Percentiles rank a stretch among this genome's conserved stretches.
Conservation (phyloP, 2,329 filamentous ascomycete species). For the Ascochyta pisi region DNA sequence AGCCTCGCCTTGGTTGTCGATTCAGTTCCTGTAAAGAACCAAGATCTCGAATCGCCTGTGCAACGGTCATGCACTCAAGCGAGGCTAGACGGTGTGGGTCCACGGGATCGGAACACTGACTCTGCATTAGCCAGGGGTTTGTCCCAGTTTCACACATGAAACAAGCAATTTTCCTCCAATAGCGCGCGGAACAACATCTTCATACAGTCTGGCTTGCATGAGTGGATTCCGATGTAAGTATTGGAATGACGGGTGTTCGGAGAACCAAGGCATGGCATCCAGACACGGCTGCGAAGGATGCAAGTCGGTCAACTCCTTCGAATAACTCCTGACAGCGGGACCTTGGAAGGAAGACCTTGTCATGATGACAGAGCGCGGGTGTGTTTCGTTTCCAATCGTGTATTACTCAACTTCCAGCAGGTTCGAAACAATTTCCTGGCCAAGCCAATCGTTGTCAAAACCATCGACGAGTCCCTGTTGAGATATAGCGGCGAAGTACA, state of each 20-base stretch:
- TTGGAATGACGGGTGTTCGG: constrained; percentile 2
- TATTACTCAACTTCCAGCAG: neutral
- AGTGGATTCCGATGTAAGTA: constrained; percentile 7
- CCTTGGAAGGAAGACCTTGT: neutral
- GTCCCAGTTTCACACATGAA: constrained; percentile 31
- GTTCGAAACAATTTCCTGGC: neutral
- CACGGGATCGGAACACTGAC: constrained; percentile 7
- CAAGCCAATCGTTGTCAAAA: neutral
- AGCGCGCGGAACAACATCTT: constrained; percentile 15
- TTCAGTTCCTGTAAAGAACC: neutral
- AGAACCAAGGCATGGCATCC: constrained; percentile 6
- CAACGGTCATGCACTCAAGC: constrained; percentile 18
- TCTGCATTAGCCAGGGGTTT: constrained; percentile 17
- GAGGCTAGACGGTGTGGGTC: constrained; percentile 13
- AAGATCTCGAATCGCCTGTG: constrained; percentile 17
- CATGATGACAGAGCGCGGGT: neutral
- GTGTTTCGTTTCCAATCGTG: neutral
- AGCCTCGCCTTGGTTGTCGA: neutral
- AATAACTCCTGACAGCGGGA: neutral
- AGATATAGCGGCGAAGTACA: neutral
- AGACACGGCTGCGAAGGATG: neutral
- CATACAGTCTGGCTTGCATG: constrained; percentile 19
- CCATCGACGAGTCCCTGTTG: neutral
- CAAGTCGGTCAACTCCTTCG: neutral
- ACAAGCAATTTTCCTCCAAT: constrained; percentile 31